These are phyloP conservation scores for Aeminium ludgeri DNA, from an alignment of 495 filamentous ascomycete species.

Conservation along the genomic window DNA sequence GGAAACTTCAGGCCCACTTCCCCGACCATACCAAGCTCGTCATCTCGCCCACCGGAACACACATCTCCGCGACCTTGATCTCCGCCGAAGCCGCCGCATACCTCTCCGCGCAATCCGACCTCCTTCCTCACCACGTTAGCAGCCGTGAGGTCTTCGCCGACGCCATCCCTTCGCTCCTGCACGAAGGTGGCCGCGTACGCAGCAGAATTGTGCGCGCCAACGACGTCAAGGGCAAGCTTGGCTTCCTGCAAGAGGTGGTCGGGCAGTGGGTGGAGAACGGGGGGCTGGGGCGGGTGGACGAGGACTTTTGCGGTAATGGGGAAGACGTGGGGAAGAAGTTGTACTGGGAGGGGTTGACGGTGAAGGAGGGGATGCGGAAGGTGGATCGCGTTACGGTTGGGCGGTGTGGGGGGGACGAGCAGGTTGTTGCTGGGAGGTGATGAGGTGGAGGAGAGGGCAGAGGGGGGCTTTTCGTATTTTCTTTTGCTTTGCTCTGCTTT, in stretches of 20 bases:
- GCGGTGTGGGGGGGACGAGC: constrained; percentile 50
- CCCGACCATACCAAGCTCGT: constrained; percentile 93
- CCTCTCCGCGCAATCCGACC: constrained; percentile 42
- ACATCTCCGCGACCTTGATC: constrained; percentile 74
- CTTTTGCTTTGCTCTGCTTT: too few species aligned
- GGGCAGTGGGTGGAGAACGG: constrained; percentile 57
- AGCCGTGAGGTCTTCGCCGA: constrained; percentile 41
- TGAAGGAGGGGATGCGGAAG: constrained; percentile 2
- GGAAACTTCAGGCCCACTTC: constrained; percentile 67
- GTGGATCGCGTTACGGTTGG: constrained; percentile 26
- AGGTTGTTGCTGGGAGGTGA: too few species aligned
- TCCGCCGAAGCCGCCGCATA: constrained; percentile 48
- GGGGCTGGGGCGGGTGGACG: constrained; percentile 43
- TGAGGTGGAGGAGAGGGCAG: too few species aligned
- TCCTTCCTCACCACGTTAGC: constrained; percentile 50
- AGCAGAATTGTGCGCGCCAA: constrained; percentile 57
- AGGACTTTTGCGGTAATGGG: too few species aligned
- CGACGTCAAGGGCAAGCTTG: constrained; percentile 60
- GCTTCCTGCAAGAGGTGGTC: constrained; percentile 53
- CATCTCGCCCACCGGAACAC: constrained; percentile 53
- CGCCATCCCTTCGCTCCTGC: constrained; percentile 35
- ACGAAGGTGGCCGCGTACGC: constrained; percentile 34
- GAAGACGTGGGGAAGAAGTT: constrained; percentile 45
- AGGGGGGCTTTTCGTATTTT: too few species aligned
- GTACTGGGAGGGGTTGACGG: constrained; percentile 41